Base-by-base conservation (phyloP, 2,329 filamentous ascomycete species). In the Trematosphaeria pertusa region DNA sequence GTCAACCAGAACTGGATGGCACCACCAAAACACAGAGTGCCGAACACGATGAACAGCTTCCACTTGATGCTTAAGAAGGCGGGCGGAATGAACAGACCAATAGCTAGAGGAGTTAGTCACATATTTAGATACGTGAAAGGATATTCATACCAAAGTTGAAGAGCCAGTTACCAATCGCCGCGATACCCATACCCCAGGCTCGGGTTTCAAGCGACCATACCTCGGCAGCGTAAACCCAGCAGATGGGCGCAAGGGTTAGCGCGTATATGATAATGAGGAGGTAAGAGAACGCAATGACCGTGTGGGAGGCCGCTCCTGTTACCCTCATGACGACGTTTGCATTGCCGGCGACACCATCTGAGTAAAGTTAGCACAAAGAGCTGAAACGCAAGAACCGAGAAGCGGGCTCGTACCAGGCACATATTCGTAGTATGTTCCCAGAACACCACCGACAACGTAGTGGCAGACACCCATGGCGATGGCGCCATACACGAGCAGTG, bases 151-250 rank as follows among this genome's bases (percentile, higher is more conserved):
- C 81, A 58, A 84, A 84, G 64, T 84, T 84, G 73, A 85, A 82
- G 5, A 82, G 55, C 71, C 72, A 74, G 50, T 70, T 67, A 14
- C 62, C 62, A 14, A 81, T 73, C 2, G 81, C 78, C 0, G 82
- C 75, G 32, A 86, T 70, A 17, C 78, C 78, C 75, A 86, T 84
- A 15, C 82, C 83, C 2, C 76, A 81, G 2, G 82, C 83, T 24
- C 84, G 78, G 0, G 81, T 83, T 48, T 82, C 81, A 2, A 86
- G 74, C 0, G 81, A 83, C 79, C 81, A 86, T 2, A 86, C 80
- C 66, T 88, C 85, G 12, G 83, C 81, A 0, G 82, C 81, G 56
- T 88, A 87, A 34, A 87, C 79, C 84, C 85, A 87, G 43, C 79
- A 82, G 3, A 85, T 81, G 0, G 84, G 83, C 0, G 83, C 84